These are phyloP conservation scores for Penicillium manginii DNA, from an alignment of 495 filamentous ascomycete genomes.

Conservation along the genomic window DNA sequence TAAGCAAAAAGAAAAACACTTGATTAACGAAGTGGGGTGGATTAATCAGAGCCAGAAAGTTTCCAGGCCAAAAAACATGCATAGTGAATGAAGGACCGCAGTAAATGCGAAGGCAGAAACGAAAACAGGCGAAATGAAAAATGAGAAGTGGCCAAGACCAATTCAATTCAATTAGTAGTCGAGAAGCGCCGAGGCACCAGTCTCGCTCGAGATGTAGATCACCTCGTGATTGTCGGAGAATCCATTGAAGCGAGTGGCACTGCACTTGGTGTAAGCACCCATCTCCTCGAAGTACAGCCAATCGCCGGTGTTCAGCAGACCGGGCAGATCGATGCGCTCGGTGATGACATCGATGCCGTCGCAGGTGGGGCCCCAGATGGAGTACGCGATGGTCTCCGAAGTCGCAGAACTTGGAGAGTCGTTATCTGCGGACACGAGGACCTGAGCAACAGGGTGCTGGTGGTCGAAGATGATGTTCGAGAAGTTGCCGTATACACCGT, in stretches of 20 bases:
- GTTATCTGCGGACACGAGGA: constrained; percentile 64
- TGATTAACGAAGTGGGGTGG: not conserved
- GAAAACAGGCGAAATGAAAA: not conserved
- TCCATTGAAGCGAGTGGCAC: constrained; percentile 97
- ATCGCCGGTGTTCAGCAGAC: constrained; percentile 83
- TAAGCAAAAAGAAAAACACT: no score
- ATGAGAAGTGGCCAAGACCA: constrained; percentile 3
- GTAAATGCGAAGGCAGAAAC: not conserved
- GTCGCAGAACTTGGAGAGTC: constrained; percentile 56
- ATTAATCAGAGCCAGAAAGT: not conserved
- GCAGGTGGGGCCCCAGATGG: constrained; percentile 97
- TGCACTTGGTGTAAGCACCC: constrained; percentile 98
- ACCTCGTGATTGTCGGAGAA: constrained; percentile 91
- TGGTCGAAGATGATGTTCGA: constrained; percentile 99
- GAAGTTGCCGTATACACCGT: constrained; percentile 97
- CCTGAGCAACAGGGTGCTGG: constrained; percentile 83
- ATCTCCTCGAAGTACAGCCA: constrained; percentile 99
- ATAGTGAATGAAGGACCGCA: constrained; percentile 2
- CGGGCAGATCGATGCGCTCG: constrained; percentile 70
- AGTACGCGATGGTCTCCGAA: constrained; percentile 65
- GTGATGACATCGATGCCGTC: constrained; percentile 95
- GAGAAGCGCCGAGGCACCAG: constrained; percentile 78
- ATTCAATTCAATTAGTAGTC: constrained; percentile 41
- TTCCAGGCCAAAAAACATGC: not conserved
- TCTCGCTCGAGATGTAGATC: constrained; percentile 92